Conservation (phyloP, 2,329 filamentous ascomycete species). For the Cryphonectria parasitica region DNA sequence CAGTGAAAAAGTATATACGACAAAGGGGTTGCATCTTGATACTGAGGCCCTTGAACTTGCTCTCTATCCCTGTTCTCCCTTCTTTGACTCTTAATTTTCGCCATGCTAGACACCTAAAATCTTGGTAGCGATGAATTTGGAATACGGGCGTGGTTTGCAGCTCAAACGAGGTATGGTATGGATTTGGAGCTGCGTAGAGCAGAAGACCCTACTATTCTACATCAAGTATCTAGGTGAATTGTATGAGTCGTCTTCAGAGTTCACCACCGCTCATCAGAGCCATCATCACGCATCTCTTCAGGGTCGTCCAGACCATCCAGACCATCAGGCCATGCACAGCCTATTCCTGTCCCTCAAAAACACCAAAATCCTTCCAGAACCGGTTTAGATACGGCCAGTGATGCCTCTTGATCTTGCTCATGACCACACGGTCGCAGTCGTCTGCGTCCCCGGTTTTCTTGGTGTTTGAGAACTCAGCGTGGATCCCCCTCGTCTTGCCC, state of each 20-base stretch:
- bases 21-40: background rate
- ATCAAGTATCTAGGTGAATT: background rate
- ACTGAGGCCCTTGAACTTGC: too few species aligned
- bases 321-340: background rate
- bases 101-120: too few species aligned
- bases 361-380: conserved; percentile 2
- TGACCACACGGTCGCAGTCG: background rate
- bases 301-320: background rate
- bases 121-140: too few species aligned
- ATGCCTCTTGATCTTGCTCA: conserved; percentile 3
- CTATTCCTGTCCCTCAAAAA: background rate
- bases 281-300: background rate
- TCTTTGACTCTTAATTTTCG: too few species aligned
- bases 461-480: conserved; percentile 6
- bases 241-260: background rate
- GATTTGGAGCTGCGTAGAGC: background rate
- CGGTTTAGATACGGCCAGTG: conserved; percentile 6
- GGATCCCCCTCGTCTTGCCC: conserved; percentile 4
- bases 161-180: background rate
- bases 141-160: too few species aligned
- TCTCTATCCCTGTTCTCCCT: too few species aligned
- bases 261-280: background rate
- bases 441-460: background rate
- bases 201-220: too few species aligned
- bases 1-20: background rate